Base-by-base conservation (phyloP, 2,329 filamentous ascomycete species). In the Cercospora citrullina region DNA sequence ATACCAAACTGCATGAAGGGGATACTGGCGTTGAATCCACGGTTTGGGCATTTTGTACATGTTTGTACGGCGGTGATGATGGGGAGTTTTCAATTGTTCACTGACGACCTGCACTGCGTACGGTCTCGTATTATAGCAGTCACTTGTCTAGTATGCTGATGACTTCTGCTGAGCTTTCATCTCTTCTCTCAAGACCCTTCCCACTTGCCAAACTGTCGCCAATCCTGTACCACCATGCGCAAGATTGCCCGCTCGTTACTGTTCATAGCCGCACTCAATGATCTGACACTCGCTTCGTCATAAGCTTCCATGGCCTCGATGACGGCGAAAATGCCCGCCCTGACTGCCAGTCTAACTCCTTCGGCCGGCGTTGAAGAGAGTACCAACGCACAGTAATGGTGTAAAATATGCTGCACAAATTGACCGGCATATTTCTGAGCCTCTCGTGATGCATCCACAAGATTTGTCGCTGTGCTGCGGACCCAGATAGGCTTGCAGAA, bases 401-500 rank as follows among this genome's bases (percentile, higher is more conserved):
- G 84, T 3, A 90, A 79, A 18, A 89, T 76, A 59, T 87, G 85
- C 68, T 85, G 85, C 14, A 88, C 77, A 74, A 87, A 86, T 71
- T 87, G 84, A 0, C 86, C 86, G 0, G 86, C 84, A 65, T 86
- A 83, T 31, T 84, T 83, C 71, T 86, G 84, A 7, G 87, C 86
- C 66, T 85, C 86, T 72, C 87, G 87, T 12, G 86, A 85, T 66
- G 86, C 84, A 69, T 90, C 87, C 28, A 84, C 85, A 28, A 90
- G 82, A 0, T 80, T 80, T 10, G 72, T 68, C 6, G 72, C 69
- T 12, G 75, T 77, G 58, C 72, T 69, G 66, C 79, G 79, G 7
- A 81, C 80, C 14, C 86, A 83, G 0, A 87, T 87, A 0, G 88
- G 88, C 63, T 87, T 86, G 79, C 86, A 88, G 61, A 90, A 83